Percentiles rank a stretch among this genome's conserved stretches.
Evolutionary conservation across 495 filamentous ascomycete species (phyloP).

Genomic region (Penicillium silybi): DNA sequence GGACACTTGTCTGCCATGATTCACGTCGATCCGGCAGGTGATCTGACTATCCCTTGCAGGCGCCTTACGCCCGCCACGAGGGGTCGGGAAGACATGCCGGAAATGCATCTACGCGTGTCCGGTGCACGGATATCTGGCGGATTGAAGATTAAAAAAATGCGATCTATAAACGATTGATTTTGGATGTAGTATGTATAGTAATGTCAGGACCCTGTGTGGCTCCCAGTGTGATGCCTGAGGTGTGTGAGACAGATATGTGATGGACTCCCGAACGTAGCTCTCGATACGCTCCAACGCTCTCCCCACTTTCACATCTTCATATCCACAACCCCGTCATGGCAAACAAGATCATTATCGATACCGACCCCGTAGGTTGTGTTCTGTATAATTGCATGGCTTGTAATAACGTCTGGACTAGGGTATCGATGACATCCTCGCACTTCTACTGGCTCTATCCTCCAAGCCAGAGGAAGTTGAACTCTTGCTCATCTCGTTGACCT

Average conservation of each 20-base stretch:
- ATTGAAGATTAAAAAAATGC: background rate
- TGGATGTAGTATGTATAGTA: too few relatives aligned
- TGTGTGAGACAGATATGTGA: background rate
- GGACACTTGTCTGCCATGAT: background rate
- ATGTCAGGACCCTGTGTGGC: background rate
- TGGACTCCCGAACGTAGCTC: background rate
- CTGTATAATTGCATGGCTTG: background rate
- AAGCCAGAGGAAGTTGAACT: slow-evolving; percentile 83
- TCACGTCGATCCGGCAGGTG: slow-evolving; percentile 22
- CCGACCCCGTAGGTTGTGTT: slow-evolving; percentile 62
- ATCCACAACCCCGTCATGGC: slow-evolving; percentile 8
- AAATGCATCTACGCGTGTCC: background rate
- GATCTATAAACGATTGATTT: background rate
- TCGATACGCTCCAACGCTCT: background rate
- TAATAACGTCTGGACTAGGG: slow-evolving; percentile 48
- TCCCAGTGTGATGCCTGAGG: background rate
- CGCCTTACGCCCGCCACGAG: slow-evolving; percentile 21
- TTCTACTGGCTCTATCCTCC: slow-evolving; percentile 79
- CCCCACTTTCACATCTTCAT: background rate
- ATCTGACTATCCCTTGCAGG: slow-evolving; percentile 17
- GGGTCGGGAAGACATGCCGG: slow-evolving; percentile 7
- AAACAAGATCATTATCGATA: slow-evolving; percentile 88
- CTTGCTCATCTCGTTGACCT: slow-evolving; percentile 83
- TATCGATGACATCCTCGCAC: slow-evolving; percentile 85
- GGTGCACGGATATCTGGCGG: background rate